A percentile compares a stretch with the other conserved stretches of the same genome.
Conservation (phyloP, 257 asterid genomes). For the Phtheirospermum japonicum region DNA sequence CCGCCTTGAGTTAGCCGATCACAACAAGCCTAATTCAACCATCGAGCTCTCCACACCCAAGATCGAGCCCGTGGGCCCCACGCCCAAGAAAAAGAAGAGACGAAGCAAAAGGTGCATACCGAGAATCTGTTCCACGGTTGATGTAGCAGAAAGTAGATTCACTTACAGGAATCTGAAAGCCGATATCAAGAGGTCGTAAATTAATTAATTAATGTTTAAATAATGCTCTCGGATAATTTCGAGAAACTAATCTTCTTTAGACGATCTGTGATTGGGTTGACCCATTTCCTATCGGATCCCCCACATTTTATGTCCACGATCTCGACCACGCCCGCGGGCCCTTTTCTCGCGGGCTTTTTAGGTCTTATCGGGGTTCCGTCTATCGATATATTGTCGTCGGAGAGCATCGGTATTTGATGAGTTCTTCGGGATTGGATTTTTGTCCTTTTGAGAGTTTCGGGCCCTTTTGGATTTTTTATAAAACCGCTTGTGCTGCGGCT, state of each 20-base stretch:
- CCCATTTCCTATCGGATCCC: conserved; percentile 49
- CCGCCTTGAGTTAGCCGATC: conserved; percentile 24
- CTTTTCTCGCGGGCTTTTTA: conserved; percentile 45
- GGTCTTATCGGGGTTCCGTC: conserved; percentile 60
- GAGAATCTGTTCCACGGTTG: conserved; percentile 49
- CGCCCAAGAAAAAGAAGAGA: conserved; percentile 43
- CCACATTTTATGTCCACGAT: conserved; percentile 80
- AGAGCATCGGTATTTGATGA: conserved; percentile 63
- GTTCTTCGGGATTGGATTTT: conserved; percentile 43
- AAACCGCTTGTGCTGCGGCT: conserved; percentile 13
- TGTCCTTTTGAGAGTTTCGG: conserved; percentile 38
- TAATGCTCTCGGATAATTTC: conserved; percentile 46
- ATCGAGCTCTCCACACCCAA: conserved; percentile 28
- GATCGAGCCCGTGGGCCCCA: conserved; percentile 26
- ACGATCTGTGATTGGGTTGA: conserved; percentile 54
- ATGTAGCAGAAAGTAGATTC: conserved; percentile 43
- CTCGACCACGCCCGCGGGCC: conserved; percentile 45
- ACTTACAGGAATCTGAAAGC: conserved; percentile 32
- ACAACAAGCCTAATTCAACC: conserved; percentile 18
- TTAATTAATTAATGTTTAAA: not conserved
- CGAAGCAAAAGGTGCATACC: conserved; percentile 42
- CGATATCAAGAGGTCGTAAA: conserved; percentile 26
- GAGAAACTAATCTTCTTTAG: conserved; percentile 69
- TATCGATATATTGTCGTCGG: conserved; percentile 38
- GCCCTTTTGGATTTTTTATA: conserved; percentile 20